Conservation (phyloP, 257 asterid genomes). For the Nicotiana paniculata region DNA sequence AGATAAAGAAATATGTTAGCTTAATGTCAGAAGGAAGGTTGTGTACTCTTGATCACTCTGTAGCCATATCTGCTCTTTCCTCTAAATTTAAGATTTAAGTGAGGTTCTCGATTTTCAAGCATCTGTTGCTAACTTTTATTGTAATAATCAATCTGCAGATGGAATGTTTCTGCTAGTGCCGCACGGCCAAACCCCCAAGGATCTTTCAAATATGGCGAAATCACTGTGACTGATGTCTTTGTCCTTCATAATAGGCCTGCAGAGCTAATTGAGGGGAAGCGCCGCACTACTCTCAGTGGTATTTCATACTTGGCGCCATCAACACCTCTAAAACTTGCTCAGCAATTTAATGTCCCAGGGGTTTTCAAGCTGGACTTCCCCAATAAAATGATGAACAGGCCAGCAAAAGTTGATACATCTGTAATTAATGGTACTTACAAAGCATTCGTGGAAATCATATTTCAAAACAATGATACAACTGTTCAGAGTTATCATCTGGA, state of each 20-base stretch:
- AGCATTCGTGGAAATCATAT: slow-evolving; percentile 86
- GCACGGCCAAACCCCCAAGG: slow-evolving; percentile 99
- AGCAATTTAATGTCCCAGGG: slow-evolving; percentile 62
- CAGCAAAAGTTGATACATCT: slow-evolving; percentile 71
- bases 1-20: not conserved
- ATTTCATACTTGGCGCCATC: slow-evolving; percentile 73
- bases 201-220: slow-evolving; percentile 80
- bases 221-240: slow-evolving; percentile 82
- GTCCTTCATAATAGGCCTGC: slow-evolving; percentile 66
- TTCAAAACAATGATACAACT: slow-evolving; percentile 76
- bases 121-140: not conserved
- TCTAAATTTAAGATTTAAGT: not conserved
- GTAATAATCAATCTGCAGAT: slow-evolving; percentile 30
- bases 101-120: not conserved
- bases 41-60: not conserved
- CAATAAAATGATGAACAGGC: slow-evolving; percentile 65
- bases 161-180: slow-evolving; percentile 86
- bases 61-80: not conserved
- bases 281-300: slow-evolving; percentile 78
- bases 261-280: slow-evolving; percentile 71
- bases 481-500: slow-evolving; percentile 89
- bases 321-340: slow-evolving; percentile 82
- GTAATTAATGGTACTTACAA: slow-evolving; percentile 77
- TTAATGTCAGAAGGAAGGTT: slow-evolving; percentile 8
- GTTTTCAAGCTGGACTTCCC: slow-evolving; percentile 94